Percentiles rank a stretch among this genome's conserved stretches.
Evolutionary conservation across 331 rosid genomes (phyloP).

Genomic region (Malus hybrid): DNA sequence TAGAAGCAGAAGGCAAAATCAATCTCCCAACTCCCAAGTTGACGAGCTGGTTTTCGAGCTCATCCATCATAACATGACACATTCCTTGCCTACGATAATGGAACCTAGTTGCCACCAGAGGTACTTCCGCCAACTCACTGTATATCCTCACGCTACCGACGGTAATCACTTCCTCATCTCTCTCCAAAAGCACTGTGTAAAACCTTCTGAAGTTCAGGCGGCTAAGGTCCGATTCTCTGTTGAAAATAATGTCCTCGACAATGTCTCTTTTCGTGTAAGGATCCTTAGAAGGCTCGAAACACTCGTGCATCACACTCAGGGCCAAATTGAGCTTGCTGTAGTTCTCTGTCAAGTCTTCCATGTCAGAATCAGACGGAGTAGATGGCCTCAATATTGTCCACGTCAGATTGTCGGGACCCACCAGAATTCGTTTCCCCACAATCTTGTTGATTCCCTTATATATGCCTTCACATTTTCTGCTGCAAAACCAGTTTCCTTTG

Average conservation of each 20-base stretch:
- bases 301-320: slow-evolving; percentile 39
- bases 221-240: slow-evolving; percentile 27
- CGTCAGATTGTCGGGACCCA: slow-evolving; percentile 32
- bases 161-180: slow-evolving; percentile 21
- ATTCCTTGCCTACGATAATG: slow-evolving; percentile 39
- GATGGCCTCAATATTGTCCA: slow-evolving; percentile 41
- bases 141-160: slow-evolving; percentile 46
- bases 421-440: slow-evolving; percentile 32
- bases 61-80: slow-evolving; percentile 54
- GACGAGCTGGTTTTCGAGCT: slow-evolving; percentile 43
- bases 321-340: slow-evolving; percentile 37
- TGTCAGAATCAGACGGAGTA: background rate
- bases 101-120: slow-evolving; percentile 18
- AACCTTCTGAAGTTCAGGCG: slow-evolving; percentile 47
- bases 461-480: slow-evolving; percentile 29
- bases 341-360: slow-evolving; percentile 5
- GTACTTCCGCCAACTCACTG: slow-evolving; percentile 41
- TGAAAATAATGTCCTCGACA: slow-evolving; percentile 33
- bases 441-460: slow-evolving; percentile 25
- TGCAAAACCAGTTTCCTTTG: slow-evolving; percentile 41
- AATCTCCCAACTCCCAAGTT: slow-evolving; percentile 45
- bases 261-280: slow-evolving; percentile 23
- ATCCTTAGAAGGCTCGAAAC: slow-evolving; percentile 43
- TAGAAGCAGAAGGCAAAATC: slow-evolving; percentile 37
- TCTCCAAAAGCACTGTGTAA: slow-evolving; percentile 51